Evolutionary conservation across 768 basidiomycete species (phyloP).

Genomic region (Cyathus striatus): DNA sequence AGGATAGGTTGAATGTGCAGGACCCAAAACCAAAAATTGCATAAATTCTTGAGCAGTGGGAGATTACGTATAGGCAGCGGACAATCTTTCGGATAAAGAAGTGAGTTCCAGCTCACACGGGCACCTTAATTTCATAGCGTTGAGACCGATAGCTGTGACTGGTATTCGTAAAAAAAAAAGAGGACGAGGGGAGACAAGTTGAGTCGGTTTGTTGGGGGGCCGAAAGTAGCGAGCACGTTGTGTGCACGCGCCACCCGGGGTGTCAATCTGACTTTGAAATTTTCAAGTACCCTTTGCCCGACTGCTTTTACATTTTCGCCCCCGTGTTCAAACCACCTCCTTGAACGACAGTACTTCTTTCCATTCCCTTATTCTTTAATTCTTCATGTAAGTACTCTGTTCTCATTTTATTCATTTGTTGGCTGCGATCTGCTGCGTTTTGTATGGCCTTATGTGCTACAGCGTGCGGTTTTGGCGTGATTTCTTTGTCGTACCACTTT

Average conservation of each 20-base stretch:
- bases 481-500: slow-evolving; percentile 46
- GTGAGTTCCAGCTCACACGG: too few species aligned
- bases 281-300: slow-evolving; percentile 35
- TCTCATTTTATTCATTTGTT: slow-evolving; percentile 12
- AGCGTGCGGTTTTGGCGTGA: slow-evolving; percentile 27
- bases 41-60: too few species aligned
- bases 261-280: slow-evolving; percentile 39
- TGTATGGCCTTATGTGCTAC: slow-evolving; percentile 10
- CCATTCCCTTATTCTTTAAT: slow-evolving; percentile 24
- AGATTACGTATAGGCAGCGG: too few species aligned
- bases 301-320: slow-evolving; percentile 34
- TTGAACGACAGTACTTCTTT: slow-evolving; percentile 35
- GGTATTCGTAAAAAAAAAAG: too few species aligned
- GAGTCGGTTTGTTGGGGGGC: too few species aligned
- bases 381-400: slow-evolving; percentile 33
- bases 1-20: too few species aligned
- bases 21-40: too few species aligned
- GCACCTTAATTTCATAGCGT: too few species aligned
- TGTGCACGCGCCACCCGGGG: slow-evolving; percentile 34
- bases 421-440: slow-evolving; percentile 6
- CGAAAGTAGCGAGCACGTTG: too few species aligned
- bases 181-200: too few species aligned
- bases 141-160: too few species aligned
- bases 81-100: too few species aligned
- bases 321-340: slow-evolving; percentile 40